A percentile compares a stretch with the other conserved stretches of the same genome.
Conservation (phyloP, 345 rosid species). For the Eucalyptus leucophloia region DNA sequence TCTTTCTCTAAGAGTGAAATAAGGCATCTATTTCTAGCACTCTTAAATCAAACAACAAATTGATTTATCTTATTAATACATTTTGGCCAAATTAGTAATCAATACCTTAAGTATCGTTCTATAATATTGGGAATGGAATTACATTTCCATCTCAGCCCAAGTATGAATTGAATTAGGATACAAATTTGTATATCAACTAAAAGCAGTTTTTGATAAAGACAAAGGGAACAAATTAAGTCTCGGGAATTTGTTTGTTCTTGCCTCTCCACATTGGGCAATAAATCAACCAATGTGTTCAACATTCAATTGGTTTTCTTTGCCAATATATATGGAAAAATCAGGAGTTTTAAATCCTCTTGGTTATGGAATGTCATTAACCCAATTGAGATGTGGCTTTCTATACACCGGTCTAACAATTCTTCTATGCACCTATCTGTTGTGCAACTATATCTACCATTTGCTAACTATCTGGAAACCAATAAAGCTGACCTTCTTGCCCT, state of each 20-base stretch:
- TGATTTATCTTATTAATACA: background rate
- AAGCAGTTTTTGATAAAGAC: background rate
- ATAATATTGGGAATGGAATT: background rate
- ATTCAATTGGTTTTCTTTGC: background rate
- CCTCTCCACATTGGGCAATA: background rate
- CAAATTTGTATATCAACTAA: background rate
- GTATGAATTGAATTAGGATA: background rate
- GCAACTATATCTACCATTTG: background rate
- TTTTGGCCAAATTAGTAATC: background rate
- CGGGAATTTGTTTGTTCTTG: background rate
- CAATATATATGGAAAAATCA: too few relatives aligned
- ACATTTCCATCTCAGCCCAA: background rate
- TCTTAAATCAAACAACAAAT: background rate
- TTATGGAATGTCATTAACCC: background rate
- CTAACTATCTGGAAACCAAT: background rate
- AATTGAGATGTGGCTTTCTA: background rate
- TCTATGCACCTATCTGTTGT: background rate
- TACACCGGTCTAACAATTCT: background rate
- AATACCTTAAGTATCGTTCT: background rate
- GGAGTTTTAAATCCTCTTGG: background rate
- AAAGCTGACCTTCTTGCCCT: background rate
- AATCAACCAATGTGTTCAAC: background rate
- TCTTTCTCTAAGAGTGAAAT: background rate
- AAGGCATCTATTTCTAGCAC: background rate
- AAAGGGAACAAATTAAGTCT: background rate